A percentile compares a stretch with the other conserved stretches of the same genome.
phyloP scores from a whole-genome alignment of 192 early-diverging fungal species.

The Lobosporangium transversale region DNA sequence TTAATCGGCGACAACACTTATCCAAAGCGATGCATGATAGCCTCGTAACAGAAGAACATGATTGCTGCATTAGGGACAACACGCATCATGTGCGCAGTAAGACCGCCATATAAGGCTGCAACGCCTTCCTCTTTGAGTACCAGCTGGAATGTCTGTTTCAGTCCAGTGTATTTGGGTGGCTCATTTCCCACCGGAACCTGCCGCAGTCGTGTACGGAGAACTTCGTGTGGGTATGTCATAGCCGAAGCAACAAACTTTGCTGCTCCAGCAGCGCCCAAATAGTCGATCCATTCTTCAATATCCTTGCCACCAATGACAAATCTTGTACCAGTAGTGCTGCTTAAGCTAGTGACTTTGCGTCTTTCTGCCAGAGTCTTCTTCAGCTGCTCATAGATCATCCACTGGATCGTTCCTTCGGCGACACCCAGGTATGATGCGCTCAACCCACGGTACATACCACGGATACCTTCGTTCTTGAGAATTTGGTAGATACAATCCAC shows the following conservation, averaged over 20 bases:
- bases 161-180: slow-evolving; percentile 78
- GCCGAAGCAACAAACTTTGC: slow-evolving; percentile 91
- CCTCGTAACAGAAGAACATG: slow-evolving; percentile 90
- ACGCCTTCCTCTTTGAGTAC: slow-evolving; percentile 81
- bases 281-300: slow-evolving; percentile 80
- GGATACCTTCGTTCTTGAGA: slow-evolving; percentile 81
- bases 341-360: slow-evolving; percentile 13
- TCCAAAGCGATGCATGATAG: slow-evolving; percentile 66
- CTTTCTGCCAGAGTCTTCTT: slow-evolving; percentile 62
- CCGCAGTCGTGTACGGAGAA: slow-evolving; percentile 88
- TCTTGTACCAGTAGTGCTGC: slow-evolving; percentile 4
- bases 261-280: slow-evolving; percentile 81
- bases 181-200: slow-evolving; percentile 80
- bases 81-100: slow-evolving; percentile 93
- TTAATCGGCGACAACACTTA: no score
- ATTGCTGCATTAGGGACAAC: slow-evolving; percentile 97
- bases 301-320: slow-evolving; percentile 55
- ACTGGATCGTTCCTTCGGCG: slow-evolving; percentile 92
- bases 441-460: slow-evolving; percentile 89
- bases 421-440: slow-evolving; percentile 91
- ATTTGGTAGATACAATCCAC: slow-evolving; percentile 78
- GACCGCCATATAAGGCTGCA: slow-evolving; percentile 90
- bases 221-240: slow-evolving; percentile 96
- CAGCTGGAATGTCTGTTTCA: slow-evolving; percentile 59
- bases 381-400: slow-evolving; percentile 94